Base-by-base conservation (phyloP, 768 basidiomycete species). In the Lactarius sp. region DNA sequence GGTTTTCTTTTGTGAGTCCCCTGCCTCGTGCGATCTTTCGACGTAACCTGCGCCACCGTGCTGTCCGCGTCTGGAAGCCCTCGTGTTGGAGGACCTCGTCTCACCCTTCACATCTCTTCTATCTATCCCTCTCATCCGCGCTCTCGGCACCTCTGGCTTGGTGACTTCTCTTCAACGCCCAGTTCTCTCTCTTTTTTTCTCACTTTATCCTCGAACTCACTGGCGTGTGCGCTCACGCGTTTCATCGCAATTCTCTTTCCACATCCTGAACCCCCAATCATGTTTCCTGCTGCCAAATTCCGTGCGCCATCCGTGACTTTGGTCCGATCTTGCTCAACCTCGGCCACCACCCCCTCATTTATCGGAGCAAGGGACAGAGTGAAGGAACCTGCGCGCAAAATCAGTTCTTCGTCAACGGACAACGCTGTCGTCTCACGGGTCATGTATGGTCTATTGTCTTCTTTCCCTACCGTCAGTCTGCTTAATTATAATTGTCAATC, bases 331-430 rank as follows among this genome's bases (percentile, higher is more conserved):
- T 77, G 78, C 62, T 85, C 85, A 1, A 83, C 84, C 10, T 75
- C 76, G 56, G 76, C 80, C 6, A 67, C 77, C 27, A 74, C 70
- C 36, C 66, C 76, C 52, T 83, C 85, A 12, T 87, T 89, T 72
- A 71, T 88, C 60, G 92, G 94, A 46, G 91, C 91, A 51, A 92
- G 90, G 77, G 83, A 84, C 53, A 84, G 90, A 75, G 87, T 93
- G 55, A 78, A 83, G 70, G 90, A 91, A 69, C 86, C 88, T 76
- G 87, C 85, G 9, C 78, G 92, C 69, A 79, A 83, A 70, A 83
- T 94, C 71, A 90, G 88, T 72, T 84, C 85, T 64, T 81, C 87
- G 13, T 82, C 87, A 5, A 72, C 77, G n/a, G 78, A 79, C 63
- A 79, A 81, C 62, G 90, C 90, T 56, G 78, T 79, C 34, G 80